phyloP scores from a whole-genome alignment of 495 filamentous ascomycete species.

The Hypoxylon subgilvum region DNA sequence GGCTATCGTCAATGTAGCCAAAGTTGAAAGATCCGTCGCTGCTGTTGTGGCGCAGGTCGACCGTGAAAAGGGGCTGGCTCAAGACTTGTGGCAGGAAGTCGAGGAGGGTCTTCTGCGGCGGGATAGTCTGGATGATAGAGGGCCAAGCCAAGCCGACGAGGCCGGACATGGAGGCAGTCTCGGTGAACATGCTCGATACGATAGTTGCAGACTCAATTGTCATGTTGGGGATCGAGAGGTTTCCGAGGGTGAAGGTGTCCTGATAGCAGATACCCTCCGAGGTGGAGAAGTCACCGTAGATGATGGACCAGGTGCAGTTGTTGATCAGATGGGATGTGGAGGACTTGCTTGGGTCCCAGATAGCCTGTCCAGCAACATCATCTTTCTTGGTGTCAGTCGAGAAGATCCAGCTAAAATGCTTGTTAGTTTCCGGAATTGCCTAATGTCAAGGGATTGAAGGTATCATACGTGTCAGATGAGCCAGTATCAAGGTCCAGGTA shows the following conservation, averaged over 20 bases:
- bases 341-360: conserved; percentile 65
- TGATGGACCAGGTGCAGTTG: conserved; percentile 68
- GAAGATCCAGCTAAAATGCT: conserved; percentile 58
- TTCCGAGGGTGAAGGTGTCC: conserved; percentile 45
- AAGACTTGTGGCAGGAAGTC: conserved; percentile 64
- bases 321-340: conserved; percentile 60
- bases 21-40: conserved; percentile 76
- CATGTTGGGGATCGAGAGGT: conserved; percentile 64
- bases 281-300: conserved; percentile 65
- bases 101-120: conserved; percentile 67
- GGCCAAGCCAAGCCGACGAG: conserved; percentile 50
- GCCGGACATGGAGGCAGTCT: conserved; percentile 41
- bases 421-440: conserved; percentile 16
- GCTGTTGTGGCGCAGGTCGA: conserved; percentile 68
- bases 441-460: not conserved
- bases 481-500: conserved; percentile 76
- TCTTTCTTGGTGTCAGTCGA: conserved; percentile 61
- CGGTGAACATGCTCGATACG: conserved; percentile 39
- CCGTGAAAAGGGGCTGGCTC: conserved; percentile 66
- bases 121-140: conserved; percentile 49
- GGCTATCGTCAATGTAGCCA: conserved; percentile 70
- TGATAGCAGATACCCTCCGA: conserved; percentile 47
- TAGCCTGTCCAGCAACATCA: conserved; percentile 48
- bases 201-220: conserved; percentile 53
- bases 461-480: conserved; percentile 74